A percentile compares a stretch with the other conserved stretches of the same genome.
These are phyloP conservation scores for Candida gigantensis DNA, from an alignment of 1,139 yeast species.

Conservation along the genomic window DNA sequence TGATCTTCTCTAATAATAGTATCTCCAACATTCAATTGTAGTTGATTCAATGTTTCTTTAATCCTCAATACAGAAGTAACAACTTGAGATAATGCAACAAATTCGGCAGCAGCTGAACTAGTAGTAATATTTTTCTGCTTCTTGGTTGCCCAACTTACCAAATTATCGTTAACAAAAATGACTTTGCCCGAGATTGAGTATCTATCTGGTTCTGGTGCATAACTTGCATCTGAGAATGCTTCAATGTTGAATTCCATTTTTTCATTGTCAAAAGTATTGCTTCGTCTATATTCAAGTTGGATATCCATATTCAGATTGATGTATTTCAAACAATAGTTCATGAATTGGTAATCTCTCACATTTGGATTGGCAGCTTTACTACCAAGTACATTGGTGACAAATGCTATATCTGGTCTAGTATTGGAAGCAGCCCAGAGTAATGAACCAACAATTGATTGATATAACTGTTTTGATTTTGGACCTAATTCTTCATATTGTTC, in stretches of 20 bases:
- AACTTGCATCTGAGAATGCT: constrained; percentile 7
- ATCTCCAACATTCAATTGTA: no score
- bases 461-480: neutral
- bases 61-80: no score
- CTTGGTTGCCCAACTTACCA: constrained; percentile 6
- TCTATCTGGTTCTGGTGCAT: constrained; percentile 5
- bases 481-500: neutral
- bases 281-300: neutral
- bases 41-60: no score
- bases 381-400: constrained; percentile 2
- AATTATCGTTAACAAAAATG: constrained; percentile 6
- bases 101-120: constrained; percentile 3
- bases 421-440: constrained; percentile 4
- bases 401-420: constrained; percentile 7
- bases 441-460: constrained; percentile 5
- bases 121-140: constrained; percentile 1
- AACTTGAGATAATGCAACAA: constrained; percentile 1
- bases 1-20: no score
- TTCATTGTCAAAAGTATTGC: neutral
- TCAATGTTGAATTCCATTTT: neutral
- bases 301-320: neutral
- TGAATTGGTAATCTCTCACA: neutral
- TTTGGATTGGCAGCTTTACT: constrained; percentile 2
- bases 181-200: constrained; percentile 1
- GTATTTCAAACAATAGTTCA: constrained; percentile 3